Conservation (phyloP, 108 stramenopile genomes). For the Craspedostauros australis region DNA sequence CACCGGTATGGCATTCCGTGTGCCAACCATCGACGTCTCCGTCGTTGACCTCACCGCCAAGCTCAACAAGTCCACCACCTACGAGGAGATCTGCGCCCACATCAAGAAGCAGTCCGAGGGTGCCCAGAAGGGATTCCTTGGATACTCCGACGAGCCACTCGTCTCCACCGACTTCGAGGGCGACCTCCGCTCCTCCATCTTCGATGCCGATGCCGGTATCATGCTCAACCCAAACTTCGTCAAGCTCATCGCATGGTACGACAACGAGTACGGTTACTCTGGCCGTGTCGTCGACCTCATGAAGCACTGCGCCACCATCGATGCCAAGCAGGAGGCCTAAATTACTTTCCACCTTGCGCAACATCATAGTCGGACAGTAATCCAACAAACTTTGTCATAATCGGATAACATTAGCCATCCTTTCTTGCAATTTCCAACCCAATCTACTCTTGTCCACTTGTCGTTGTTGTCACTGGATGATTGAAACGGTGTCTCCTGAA, state of each 20-base stretch:
- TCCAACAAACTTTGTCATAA: too few relatives aligned
- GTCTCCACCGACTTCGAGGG: conserved; percentile 97
- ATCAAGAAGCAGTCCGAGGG: conserved; percentile 89
- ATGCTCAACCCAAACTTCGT: conserved; percentile 93
- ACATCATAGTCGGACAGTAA: too few relatives aligned
- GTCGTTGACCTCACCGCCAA: conserved; percentile 95
- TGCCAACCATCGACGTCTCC: conserved; percentile 98
- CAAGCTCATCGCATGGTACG: conserved; percentile 98
- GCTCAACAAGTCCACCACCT: conserved; percentile 87
- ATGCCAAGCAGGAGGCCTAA: conserved; percentile 81
- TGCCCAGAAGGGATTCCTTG: conserved; percentile 97
- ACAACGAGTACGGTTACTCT: conserved; percentile 96
- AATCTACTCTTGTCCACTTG: too few relatives aligned
- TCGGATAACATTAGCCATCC: too few relatives aligned
- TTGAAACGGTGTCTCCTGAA: too few relatives aligned
- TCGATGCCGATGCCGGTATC: conserved; percentile 98
- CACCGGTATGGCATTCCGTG: conserved; percentile 99
- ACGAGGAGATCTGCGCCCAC: conserved; percentile 96
- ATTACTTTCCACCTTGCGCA: neutral
- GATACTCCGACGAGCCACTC: conserved; percentile 97
- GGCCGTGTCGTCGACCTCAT: conserved; percentile 93
- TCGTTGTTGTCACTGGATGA: too few relatives aligned
- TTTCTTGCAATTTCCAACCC: too few relatives aligned
- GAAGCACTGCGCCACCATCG: conserved; percentile 89
- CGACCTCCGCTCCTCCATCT: conserved; percentile 95